Percentiles rank a stretch among this genome's conserved stretches.
Evolutionary conservation across 73 alveolate species (phyloP).

Genomic region (Durusdinium trenchii): DNA sequence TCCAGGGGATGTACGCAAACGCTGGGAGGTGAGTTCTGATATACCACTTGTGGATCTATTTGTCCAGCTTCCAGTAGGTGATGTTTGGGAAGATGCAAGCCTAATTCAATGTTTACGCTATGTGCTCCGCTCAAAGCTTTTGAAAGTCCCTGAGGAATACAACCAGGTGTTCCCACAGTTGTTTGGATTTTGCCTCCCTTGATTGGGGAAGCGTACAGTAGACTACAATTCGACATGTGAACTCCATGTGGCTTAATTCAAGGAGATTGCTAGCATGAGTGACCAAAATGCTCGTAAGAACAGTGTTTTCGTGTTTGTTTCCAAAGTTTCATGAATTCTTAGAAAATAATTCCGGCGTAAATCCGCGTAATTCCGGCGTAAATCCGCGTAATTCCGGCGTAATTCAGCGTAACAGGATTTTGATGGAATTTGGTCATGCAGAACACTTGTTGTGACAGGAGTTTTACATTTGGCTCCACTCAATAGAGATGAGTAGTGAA

Average conservation of each 20-base stretch:
- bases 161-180: not conserved
- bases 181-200: not conserved
- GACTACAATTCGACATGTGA: not conserved
- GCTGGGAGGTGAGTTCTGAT: not conserved
- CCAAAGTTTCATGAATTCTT: not conserved
- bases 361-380: not conserved
- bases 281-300: not conserved
- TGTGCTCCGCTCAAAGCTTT: not conserved
- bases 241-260: not conserved
- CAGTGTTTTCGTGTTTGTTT: not conserved
- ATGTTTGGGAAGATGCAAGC: slow-evolving; percentile 7
- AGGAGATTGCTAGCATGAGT: not conserved
- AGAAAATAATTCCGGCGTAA: not conserved
- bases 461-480: not conserved
- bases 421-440: not conserved
- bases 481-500: not conserved
- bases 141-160: not conserved
- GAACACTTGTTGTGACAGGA: not conserved
- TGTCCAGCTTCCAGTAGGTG: not conserved
- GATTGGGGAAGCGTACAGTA: not conserved
- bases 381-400: not conserved
- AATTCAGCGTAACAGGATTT: not conserved
- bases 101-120: not conserved
- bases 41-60: not conserved
- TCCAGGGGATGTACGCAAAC: not conserved